Percentiles rank a stretch among this genome's conserved stretches.
phyloP scores from a whole-genome alignment of 2,329 filamentous ascomycete genomes.

The Fusarium algeriense region DNA sequence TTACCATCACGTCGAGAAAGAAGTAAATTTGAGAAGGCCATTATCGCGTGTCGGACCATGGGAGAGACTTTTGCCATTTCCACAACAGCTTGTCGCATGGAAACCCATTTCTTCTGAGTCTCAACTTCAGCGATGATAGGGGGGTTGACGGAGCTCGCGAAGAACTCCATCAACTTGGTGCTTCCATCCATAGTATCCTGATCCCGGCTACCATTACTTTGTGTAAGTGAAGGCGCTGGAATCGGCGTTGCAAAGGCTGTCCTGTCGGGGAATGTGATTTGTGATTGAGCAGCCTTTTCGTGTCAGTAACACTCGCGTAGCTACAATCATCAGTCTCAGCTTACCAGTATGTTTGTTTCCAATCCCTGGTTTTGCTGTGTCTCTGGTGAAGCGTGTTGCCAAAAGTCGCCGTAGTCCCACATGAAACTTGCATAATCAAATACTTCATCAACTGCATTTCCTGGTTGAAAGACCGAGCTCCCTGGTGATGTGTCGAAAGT shows the following conservation, averaged over 20 bases:
- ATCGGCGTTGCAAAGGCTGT: slow-evolving; percentile 36
- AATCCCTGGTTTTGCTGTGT: slow-evolving; percentile 41
- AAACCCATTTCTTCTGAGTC: slow-evolving; percentile 64
- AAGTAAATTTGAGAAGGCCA: slow-evolving; percentile 64
- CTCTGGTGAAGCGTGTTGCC: slow-evolving; percentile 50
- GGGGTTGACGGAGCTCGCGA: slow-evolving; percentile 61
- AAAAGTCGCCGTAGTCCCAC: slow-evolving; percentile 57
- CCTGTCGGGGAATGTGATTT: slow-evolving; percentile 43
- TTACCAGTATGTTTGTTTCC: slow-evolving; percentile 42
- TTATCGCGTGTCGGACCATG: slow-evolving; percentile 62
- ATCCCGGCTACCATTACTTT: slow-evolving; percentile 39
- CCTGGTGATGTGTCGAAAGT: slow-evolving; percentile 47
- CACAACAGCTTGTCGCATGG: slow-evolving; percentile 61
- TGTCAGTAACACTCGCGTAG: neutral
- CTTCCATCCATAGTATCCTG: slow-evolving; percentile 14
- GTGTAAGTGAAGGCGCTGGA: slow-evolving; percentile 37
- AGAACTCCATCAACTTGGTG: slow-evolving; percentile 60
- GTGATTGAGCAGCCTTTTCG: slow-evolving; percentile 37
- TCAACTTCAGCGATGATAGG: slow-evolving; percentile 67
- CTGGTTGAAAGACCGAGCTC: slow-evolving; percentile 44
- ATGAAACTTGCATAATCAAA: slow-evolving; percentile 64
- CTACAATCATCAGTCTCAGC: neutral
- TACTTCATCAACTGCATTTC: slow-evolving; percentile 56
- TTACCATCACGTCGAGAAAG: slow-evolving; percentile 53
- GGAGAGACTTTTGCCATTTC: slow-evolving; percentile 60